Conservation (phyloP, 495 filamentous ascomycete genomes). For the Aspergillus hancockii region DNA sequence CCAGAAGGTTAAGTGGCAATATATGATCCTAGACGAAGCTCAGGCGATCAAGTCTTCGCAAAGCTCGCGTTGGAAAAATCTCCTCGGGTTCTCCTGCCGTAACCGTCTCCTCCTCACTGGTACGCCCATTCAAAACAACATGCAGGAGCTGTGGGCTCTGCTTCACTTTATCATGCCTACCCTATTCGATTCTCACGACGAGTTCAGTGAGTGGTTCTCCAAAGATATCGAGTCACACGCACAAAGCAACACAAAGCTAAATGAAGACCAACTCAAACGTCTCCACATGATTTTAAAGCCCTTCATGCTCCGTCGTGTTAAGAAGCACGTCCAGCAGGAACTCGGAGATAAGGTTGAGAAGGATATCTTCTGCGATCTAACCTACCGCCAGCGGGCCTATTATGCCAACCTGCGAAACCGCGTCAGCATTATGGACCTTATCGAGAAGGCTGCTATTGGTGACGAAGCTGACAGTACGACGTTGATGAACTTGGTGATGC, state of each 20-base stretch:
- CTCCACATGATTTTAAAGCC: conserved; percentile 99
- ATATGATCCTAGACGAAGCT: conserved; percentile 98
- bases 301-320: conserved; percentile 98
- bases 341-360: conserved; percentile 97
- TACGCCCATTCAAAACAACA: conserved; percentile 99
- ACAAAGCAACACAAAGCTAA: conserved; percentile 97
- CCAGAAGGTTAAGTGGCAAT: conserved; percentile 98
- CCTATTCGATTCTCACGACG: conserved; percentile 96
- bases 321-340: conserved; percentile 98
- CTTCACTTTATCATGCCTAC: conserved; percentile 99
- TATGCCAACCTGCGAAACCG: conserved; percentile 90
- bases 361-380: conserved; percentile 95
- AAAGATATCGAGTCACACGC: conserved; percentile 99
- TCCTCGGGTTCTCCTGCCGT: conserved; percentile 91
- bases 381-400: conserved; percentile 94
- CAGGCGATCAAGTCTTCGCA: conserved; percentile 98
- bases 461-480: conserved; percentile 94
- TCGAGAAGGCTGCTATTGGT: conserved; percentile 93
- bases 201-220: conserved; percentile 99
- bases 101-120: conserved; percentile 94
- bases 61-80: conserved; percentile 93
- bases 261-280: conserved; percentile 94
- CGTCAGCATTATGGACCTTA: conserved; percentile 97
- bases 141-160: conserved; percentile 98
- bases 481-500: conserved; percentile 99